Conservation (phyloP, 495 filamentous ascomycete genomes). For the Talaromyces adpressus region DNA sequence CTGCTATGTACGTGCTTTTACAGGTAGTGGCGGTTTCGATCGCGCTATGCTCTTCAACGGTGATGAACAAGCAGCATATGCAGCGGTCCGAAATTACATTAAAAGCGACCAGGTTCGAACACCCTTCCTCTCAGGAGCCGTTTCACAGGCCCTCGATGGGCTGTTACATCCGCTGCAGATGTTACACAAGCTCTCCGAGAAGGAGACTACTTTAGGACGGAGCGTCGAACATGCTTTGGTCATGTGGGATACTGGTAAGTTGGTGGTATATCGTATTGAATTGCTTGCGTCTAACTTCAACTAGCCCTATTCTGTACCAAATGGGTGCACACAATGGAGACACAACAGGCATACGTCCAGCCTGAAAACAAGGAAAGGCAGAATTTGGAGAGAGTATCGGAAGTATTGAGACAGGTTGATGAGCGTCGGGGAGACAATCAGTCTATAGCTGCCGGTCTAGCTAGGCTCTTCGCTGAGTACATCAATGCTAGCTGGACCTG, state of each 20-base stretch:
- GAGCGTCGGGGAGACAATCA: not conserved
- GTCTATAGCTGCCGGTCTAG: slow-evolving; percentile 1
- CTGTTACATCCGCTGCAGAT: slow-evolving; percentile 2
- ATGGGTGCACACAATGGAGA: slow-evolving; percentile 8
- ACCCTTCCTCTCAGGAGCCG: slow-evolving; percentile 6
- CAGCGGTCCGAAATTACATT: not conserved
- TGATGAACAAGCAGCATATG: not conserved
- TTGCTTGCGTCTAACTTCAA: not conserved
- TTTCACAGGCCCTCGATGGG: slow-evolving; percentile 6
- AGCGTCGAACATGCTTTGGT: slow-evolving; percentile 8
- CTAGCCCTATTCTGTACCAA: slow-evolving; percentile 9
- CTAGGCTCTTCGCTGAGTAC: slow-evolving; percentile 4
- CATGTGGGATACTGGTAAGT: slow-evolving; percentile 8
- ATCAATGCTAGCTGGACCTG: slow-evolving; percentile 6
- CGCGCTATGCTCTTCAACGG: slow-evolving; percentile 6
- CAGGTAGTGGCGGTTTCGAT: slow-evolving; percentile 6
- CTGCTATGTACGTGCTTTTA: slow-evolving; percentile 8
- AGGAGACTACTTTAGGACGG: not conserved
- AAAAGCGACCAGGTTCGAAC: slow-evolving; percentile 4
- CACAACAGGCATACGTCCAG: not conserved
- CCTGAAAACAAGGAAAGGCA: slow-evolving; percentile 7
- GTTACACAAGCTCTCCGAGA: not conserved
- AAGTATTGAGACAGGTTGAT: slow-evolving; percentile 1
- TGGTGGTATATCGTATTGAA: not conserved
- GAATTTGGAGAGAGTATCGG: slow-evolving; percentile 3